Conservation (phyloP, 2,329 filamentous ascomycete species). For the Claviceps africana region DNA sequence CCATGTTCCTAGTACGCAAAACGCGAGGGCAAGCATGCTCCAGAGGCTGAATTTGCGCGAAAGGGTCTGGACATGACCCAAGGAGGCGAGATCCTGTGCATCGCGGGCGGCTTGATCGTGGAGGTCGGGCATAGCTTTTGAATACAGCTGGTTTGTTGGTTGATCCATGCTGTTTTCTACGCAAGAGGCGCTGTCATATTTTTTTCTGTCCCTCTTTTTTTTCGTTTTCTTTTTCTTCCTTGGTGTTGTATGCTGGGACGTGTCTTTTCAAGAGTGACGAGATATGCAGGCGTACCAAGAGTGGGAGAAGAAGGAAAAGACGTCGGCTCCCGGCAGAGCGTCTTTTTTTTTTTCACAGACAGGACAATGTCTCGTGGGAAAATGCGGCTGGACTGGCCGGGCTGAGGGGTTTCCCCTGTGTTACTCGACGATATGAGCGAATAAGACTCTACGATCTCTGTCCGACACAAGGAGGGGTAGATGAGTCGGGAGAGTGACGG, state of each 20-base stretch:
- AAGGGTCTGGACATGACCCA: constrained; percentile 26
- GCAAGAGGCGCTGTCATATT: constrained; percentile 5
- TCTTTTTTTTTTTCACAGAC: no score
- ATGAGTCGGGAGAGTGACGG: no score
- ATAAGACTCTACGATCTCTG: background rate
- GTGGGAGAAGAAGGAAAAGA: background rate
- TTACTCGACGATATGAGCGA: background rate
- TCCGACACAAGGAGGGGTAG: background rate
- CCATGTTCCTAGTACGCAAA: constrained; percentile 44
- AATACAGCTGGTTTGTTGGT: constrained; percentile 3
- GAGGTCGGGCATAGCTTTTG: background rate
- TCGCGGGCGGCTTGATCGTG: constrained; percentile 14
- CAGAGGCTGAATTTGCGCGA: constrained; percentile 35
- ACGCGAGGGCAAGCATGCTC: constrained; percentile 44
- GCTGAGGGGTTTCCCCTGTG: background rate
- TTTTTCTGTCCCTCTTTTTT: no score
- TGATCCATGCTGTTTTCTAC: constrained; percentile 6
- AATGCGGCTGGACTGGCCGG: background rate
- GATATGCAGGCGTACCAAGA: background rate
- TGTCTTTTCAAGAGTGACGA: background rate
- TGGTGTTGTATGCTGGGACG: background rate
- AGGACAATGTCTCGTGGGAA: no score
- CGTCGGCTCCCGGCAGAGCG: background rate
- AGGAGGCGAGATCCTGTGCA: constrained; percentile 24
- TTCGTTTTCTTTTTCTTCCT: background rate